Evolutionary conservation across 371 early-diverging fungal species (phyloP), one percentile per base, ranked within the genome.

Genomic region (Lichtheimia hyalospora): DNA sequence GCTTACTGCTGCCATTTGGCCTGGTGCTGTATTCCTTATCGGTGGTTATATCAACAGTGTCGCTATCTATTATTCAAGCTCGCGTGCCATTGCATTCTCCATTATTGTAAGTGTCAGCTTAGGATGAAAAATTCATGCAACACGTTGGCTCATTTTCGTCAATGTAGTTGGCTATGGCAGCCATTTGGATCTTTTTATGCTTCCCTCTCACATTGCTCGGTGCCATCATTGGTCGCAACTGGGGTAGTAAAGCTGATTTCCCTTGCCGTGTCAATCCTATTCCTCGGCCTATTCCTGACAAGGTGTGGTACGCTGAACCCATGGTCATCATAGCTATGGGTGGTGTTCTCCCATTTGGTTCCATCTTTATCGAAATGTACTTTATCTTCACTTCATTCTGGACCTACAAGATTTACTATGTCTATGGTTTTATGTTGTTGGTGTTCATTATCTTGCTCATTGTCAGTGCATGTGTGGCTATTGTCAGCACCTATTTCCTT

Each of bases 321-420:
- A 56, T 77, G 54, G 71, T 84, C 3, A 77, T 92, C 59, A 84
- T 85, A 46, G 70, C 79, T 0, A 42, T 84, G n/a, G 88, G 87
- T 14, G 93, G 93, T 28, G 64, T 94, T 16, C 71, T 94, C n/a
- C 94, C 92, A 0, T 94, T 94, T 69, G 90, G 80, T 0, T 85
- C 89, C 0, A 89, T 93, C 56, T 94, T 93, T 67, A 91, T 94
- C 66, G 94, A 94, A 78, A 84, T 92, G 57, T 92, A 92, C 64
- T 94, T 91, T 63, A 74, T 94, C 59, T 92, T 92, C 69, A 85
- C 91, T 20, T 90, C 91, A 1, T 92, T 94, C 65, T 94, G 92
- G 92, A 81, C 84, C 13, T 89, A 90, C 78, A 89, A 87, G 73
- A 85, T 89, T 49, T 94, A 92, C 64, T 92, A 92, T 61, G 91